These are phyloP conservation scores for Pseudoscleropodium purum DNA, from an alignment of 225 moss, liverwort and hornwort species.

Conservation along the genomic window DNA sequence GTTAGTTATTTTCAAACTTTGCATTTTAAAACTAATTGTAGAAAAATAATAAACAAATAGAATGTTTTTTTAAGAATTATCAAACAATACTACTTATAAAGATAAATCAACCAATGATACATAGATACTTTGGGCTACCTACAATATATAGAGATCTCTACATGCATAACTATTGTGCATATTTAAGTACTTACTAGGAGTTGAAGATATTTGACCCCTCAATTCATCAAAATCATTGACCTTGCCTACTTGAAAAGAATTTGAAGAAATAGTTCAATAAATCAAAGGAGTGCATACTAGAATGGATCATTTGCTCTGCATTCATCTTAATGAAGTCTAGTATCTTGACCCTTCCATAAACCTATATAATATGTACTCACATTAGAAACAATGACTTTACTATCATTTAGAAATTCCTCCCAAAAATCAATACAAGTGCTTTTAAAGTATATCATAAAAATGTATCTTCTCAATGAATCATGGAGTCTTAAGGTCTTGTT, in stretches of 20 bases:
- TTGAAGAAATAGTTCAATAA: neutral
- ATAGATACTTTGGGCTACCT: neutral
- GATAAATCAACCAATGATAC: neutral
- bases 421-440: fast-evolving
- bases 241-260: neutral
- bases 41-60: fast-evolving
- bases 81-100: neutral
- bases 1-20: neutral
- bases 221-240: neutral
- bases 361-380: neutral
- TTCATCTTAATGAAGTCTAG: conserved; percentile 60
- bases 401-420: too few species aligned
- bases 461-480: neutral
- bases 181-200: too few species aligned
- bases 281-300: conserved; percentile 13
- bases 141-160: neutral
- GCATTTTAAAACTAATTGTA: neutral
- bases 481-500: neutral
- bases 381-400: neutral
- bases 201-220: neutral
- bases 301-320: conserved; percentile 52
- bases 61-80: too few species aligned
- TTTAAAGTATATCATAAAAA: neutral
- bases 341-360: conserved; percentile 28
- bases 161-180: too few species aligned